These are phyloP conservation scores for Lasiosphaeris hirsuta DNA, from an alignment of 495 filamentous ascomycete species.

Conservation along the genomic window DNA sequence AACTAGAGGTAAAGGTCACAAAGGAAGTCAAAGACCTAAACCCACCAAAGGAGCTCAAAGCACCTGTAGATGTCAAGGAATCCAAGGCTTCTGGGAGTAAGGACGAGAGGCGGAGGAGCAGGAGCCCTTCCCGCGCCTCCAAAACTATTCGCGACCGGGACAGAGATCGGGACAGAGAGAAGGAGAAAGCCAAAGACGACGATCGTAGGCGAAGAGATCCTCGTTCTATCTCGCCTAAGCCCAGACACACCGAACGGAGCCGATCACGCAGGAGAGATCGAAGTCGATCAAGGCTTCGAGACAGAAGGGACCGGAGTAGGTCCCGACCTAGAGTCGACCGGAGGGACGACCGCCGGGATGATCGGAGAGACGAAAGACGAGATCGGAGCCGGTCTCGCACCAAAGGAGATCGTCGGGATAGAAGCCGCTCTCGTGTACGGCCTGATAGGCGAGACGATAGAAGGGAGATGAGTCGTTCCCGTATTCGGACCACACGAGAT, in stretches of 20 bases:
- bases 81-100: slow-evolving; percentile 23
- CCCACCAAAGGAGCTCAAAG: slow-evolving; percentile 10
- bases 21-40: slow-evolving; percentile 20
- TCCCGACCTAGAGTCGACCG: slow-evolving; percentile 29
- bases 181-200: slow-evolving; percentile 22
- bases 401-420: slow-evolving; percentile 25
- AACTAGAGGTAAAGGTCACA: slow-evolving; percentile 18
- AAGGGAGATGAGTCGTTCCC: slow-evolving; percentile 36
- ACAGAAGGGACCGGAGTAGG: slow-evolving; percentile 33
- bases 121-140: slow-evolving; percentile 31
- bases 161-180: slow-evolving; percentile 28
- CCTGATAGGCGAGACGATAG: slow-evolving; percentile 27
- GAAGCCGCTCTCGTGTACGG: slow-evolving; percentile 33
- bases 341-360: slow-evolving; percentile 25
- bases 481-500: slow-evolving; percentile 25
- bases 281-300: slow-evolving; percentile 25
- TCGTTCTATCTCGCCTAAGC: slow-evolving; percentile 24
- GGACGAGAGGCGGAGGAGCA: slow-evolving; percentile 32
- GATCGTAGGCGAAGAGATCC: slow-evolving; percentile 24
- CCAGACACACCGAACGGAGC: slow-evolving; percentile 22
- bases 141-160: slow-evolving; percentile 33
- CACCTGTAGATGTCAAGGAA: slow-evolving; percentile 13
- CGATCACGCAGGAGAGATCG: slow-evolving; percentile 23
- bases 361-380: slow-evolving; percentile 16
- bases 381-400: slow-evolving; percentile 31